Conservation (phyloP, 441 rosid species). For the Erodium chrysanthum region DNA sequence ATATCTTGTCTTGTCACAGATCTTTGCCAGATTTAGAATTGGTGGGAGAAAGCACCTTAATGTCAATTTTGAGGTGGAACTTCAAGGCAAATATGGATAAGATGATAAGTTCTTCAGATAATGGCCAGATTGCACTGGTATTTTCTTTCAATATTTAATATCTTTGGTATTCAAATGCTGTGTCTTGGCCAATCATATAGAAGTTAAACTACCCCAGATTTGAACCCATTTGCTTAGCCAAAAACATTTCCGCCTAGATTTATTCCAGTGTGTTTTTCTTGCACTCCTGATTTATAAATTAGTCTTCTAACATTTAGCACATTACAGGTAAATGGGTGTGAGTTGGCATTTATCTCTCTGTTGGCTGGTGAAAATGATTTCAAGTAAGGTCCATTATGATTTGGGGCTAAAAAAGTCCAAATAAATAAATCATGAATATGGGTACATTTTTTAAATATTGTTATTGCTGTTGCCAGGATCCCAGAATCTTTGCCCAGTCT, state of each 20-base stretch:
- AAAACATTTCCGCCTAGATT: not conserved
- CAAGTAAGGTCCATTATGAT: constrained; percentile 29
- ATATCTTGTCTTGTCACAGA: constrained; percentile 27
- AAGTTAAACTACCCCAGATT: too few species aligned
- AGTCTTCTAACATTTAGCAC: constrained; percentile 11
- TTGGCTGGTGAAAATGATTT: constrained; percentile 32
- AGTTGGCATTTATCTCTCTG: constrained; percentile 46
- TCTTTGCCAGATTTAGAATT: constrained; percentile 50
- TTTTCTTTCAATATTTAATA: constrained; percentile 9
- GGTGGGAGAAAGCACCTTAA: constrained; percentile 45
- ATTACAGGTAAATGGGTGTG: constrained; percentile 48
- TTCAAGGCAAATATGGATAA: constrained; percentile 49
- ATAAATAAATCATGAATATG: constrained; percentile 5
- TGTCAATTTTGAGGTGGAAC: constrained; percentile 54
- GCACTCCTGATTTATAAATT: constrained; percentile 9
- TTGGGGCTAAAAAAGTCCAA: constrained; percentile 10
- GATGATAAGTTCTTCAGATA: constrained; percentile 35
- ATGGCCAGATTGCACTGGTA: constrained; percentile 43
- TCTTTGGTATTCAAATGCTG: not conserved
- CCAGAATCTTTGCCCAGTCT: constrained; percentile 47
- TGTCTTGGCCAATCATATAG: too few species aligned
- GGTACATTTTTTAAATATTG: constrained; percentile 13
- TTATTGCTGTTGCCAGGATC: constrained; percentile 29
- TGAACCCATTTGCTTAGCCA: too few species aligned
- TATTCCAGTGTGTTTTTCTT: not conserved